Evolutionary conservation across 2,329 filamentous ascomycete genomes (phyloP).

Genomic region (Colletotrichum lentis): DNA sequence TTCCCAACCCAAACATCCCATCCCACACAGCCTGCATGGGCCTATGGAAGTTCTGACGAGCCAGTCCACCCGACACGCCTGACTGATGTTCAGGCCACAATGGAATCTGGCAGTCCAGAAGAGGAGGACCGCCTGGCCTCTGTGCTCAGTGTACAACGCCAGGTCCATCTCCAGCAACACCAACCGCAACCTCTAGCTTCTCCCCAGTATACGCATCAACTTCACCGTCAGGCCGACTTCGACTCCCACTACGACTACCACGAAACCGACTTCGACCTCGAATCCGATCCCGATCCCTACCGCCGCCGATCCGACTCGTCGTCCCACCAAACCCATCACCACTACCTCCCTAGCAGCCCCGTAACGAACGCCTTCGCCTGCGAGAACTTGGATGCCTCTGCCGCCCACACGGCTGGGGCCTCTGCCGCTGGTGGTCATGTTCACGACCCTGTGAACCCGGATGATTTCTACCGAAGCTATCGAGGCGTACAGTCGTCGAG

Average conservation of each 20-base stretch:
- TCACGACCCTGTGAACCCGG: constrained; percentile 57
- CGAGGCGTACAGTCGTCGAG: constrained; percentile 50
- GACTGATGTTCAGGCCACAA: constrained; percentile 58
- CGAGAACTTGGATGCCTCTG: constrained; percentile 34
- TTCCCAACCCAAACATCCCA: constrained; percentile 49
- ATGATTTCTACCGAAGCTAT: constrained; percentile 65
- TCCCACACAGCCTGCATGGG: constrained; percentile 51
- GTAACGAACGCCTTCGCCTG: constrained; percentile 37
- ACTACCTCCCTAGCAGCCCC: constrained; percentile 40
- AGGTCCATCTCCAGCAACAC: constrained; percentile 43
- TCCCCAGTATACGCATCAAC: constrained; percentile 43
- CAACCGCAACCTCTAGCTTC: constrained; percentile 30
- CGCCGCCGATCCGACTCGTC: constrained; percentile 40
- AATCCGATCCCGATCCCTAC: constrained; percentile 43
- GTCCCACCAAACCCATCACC: constrained; percentile 37
- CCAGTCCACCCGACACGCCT: constrained; percentile 53
- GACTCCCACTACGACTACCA: constrained; percentile 42
- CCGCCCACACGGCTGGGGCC: constrained; percentile 41
- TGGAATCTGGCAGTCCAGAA: constrained; percentile 58
- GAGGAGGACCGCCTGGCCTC: constrained; percentile 50
- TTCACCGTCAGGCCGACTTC: constrained; percentile 40
- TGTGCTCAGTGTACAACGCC: constrained; percentile 42
- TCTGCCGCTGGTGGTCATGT: constrained; percentile 47
- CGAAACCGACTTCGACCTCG: constrained; percentile 43
- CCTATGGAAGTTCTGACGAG: constrained; percentile 52